Base-by-base conservation (phyloP, 495 filamentous ascomycete genomes). In the Bombardia bombarda region DNA sequence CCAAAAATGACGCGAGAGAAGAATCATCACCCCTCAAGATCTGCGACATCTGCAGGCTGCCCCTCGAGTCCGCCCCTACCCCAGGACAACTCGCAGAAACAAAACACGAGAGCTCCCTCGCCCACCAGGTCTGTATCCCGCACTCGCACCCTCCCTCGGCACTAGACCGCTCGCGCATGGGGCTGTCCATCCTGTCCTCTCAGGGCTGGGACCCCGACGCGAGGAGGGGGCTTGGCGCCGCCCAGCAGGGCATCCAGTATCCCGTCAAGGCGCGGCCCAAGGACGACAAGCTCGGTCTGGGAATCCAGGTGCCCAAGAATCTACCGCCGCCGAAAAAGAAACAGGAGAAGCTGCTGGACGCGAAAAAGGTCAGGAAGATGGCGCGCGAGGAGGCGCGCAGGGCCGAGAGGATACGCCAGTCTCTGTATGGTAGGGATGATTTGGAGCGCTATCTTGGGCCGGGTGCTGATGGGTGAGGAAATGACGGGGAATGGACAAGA, bases 171-270 rank as follows among this genome's bases (percentile, higher is more conserved):
- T 73, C 70, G 2, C 75, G 84, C 26, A 78, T 79, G 60, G 90
- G 90, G 0, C 69, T 97, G 7, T 72, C 74, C 42, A 81, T 86
- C 38, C 77, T 97, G 3, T 72, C 81, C 23, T 70, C 79, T 1
- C 80, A 87, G 49, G 90, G 90, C 28, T 97, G 87, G 85, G 86
- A 95, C 58, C 88, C 86, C 0, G 89, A 97, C 62, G 72, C 77
- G 26, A 65, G 87, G 18, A 52, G 65, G 5, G 90, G 90, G 0
- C 72, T 97, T 0, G 90, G 90, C 0, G 72, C 71, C 16, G 47
- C 58, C 1, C 81, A 84, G 1, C 77, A 90, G 55, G 90, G 90
- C 3, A 83, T 86, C 22, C 67, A 77, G 37, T 79, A 75, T 48
- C 90, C 90, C 0, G 61, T 96, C 46, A 90, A 89, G 51, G 65